Base-by-base conservation (phyloP, 225 moss, liverwort and hornwort species). In the Rhytidiadelphus loreus region DNA sequence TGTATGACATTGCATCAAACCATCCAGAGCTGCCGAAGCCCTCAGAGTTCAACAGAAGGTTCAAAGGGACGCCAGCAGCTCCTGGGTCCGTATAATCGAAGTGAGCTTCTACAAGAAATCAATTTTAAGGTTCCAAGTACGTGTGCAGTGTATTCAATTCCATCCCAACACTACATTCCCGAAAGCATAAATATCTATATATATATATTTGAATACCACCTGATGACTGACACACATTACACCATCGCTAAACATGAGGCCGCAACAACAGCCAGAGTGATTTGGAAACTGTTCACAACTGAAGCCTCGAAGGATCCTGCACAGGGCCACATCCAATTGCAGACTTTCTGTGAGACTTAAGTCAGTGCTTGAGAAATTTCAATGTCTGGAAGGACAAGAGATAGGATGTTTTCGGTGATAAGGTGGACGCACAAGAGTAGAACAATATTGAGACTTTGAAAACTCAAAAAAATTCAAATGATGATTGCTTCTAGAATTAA, bases 281-380 rank as follows among this genome's bases (percentile, higher is more conserved):
- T 63, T 53, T 23, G 71, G 73, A 91, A 78, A 84, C 86, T 87
- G 75, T 66, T 86, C 33, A 26, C 33, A 65, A 73, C 25, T 33
- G 90, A 86, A 86, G 63, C 89, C 71, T 89, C 80, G 56, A 46
- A 29, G 81, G 91, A 89, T 73, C 94, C 94, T 94, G 94, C 91
- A 81, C 30, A 89, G 48, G 46, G 30, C 44, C 59, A 83, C 65
- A 80, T 57, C 53, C 73, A 81, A 52, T 52, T 26, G 76, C 70
- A 85, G 65, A 82, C 3, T 41, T 88, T 66, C 60, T 44, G 73
- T 53, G 13, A 83, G 72, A 2, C 32, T 72, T 64, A 12, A 39
- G 66, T 59, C 73, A 80, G 72, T 69, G 87, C 87, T 89, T 53
- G 65, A 44, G 83, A 72, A 33, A 41, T 48, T 61, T 17, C 10